These are phyloP conservation scores for Penicillium macrosclerotiorum DNA, from an alignment of 495 filamentous ascomycete species.

Conservation along the genomic window DNA sequence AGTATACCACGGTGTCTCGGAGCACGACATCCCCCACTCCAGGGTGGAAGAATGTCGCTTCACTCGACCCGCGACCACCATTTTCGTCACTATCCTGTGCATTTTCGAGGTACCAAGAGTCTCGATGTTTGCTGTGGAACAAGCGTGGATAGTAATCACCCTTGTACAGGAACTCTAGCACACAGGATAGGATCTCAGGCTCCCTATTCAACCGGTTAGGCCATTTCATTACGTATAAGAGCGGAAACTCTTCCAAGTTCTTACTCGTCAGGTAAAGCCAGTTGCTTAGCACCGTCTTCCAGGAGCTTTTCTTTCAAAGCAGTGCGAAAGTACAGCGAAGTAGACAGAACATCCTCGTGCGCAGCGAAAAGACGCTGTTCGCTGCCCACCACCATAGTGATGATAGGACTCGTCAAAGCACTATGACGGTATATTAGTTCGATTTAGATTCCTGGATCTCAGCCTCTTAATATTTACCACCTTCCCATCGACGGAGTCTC, in stretches of 20 bases:
- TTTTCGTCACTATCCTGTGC: constrained; percentile 41
- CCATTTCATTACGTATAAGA: not conserved
- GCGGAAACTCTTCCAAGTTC: too few species aligned
- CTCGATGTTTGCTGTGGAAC: constrained; percentile 44
- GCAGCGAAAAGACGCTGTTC: constrained; percentile 78
- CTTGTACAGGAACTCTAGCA: constrained; percentile 71
- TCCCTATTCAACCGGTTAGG: constrained; percentile 34
- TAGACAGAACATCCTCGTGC: constrained; percentile 63
- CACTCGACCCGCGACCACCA: constrained; percentile 62
- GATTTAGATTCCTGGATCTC: constrained; percentile 9
- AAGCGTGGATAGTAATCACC: constrained; percentile 65
- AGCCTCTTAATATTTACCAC: constrained; percentile 34
- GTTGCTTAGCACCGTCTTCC: constrained; percentile 51
- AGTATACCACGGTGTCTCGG: constrained; percentile 90
- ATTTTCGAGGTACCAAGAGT: constrained; percentile 70
- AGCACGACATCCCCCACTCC: constrained; percentile 70
- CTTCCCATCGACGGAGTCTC: constrained; percentile 52
- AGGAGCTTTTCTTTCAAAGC: constrained; percentile 57
- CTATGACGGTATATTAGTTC: constrained; percentile 36
- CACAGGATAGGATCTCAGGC: constrained; percentile 62
- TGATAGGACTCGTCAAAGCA: constrained; percentile 70
- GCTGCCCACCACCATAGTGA: constrained; percentile 76
- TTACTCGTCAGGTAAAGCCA: constrained; percentile 60
- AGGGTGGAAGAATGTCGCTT: constrained; percentile 71
- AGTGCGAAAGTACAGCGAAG: constrained; percentile 58